phyloP scores from a whole-genome alignment of 1,284 basidiomycete genomes.

The Austroboletus niveus region DNA sequence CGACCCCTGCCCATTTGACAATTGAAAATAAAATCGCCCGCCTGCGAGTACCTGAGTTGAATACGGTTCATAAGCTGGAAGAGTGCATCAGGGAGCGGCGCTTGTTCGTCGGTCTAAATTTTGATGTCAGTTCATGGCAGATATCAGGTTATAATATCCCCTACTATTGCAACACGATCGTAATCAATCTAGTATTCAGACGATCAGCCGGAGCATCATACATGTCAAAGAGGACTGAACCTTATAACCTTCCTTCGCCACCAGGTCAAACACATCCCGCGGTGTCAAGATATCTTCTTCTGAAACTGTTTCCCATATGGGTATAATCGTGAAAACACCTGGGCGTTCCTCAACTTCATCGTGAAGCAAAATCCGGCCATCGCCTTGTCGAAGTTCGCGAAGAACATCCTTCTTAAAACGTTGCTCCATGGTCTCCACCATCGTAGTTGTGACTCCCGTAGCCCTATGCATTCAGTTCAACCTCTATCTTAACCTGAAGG shows the following conservation, averaged over 20 bases:
- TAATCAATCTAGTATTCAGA: conserved; percentile 73
- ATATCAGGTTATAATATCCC: conserved; percentile 21
- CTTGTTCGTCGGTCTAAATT: conserved; percentile 89
- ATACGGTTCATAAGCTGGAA: conserved; percentile 78
- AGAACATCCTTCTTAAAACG: conserved; percentile 90
- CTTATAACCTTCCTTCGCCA: conserved; percentile 76
- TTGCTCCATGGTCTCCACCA: conserved; percentile 93
- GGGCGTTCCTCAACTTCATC: conserved; percentile 95
- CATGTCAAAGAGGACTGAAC: conserved; percentile 30
- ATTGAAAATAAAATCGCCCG: conserved; percentile 82
- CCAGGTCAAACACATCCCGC: conserved; percentile 76
- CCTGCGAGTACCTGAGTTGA: conserved; percentile 56
- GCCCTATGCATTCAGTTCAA: conserved; percentile 50
- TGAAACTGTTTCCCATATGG: conserved; percentile 84
- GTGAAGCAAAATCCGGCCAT: conserved; percentile 86
- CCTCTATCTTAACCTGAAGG: background rate
- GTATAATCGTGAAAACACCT: conserved; percentile 85
- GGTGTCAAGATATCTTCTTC: conserved; percentile 94
- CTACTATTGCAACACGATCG: conserved; percentile 80
- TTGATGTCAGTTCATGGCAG: conserved; percentile 4
- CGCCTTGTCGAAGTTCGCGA: conserved; percentile 69
- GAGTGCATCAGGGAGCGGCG: conserved; percentile 85
- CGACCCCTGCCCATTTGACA: conserved; percentile 86
- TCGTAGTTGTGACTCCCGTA: conserved; percentile 89
- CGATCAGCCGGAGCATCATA: conserved; percentile 8